Evolutionary conservation across 2,329 filamentous ascomycete species (phyloP).

Genomic region (Penicillium sp.): DNA sequence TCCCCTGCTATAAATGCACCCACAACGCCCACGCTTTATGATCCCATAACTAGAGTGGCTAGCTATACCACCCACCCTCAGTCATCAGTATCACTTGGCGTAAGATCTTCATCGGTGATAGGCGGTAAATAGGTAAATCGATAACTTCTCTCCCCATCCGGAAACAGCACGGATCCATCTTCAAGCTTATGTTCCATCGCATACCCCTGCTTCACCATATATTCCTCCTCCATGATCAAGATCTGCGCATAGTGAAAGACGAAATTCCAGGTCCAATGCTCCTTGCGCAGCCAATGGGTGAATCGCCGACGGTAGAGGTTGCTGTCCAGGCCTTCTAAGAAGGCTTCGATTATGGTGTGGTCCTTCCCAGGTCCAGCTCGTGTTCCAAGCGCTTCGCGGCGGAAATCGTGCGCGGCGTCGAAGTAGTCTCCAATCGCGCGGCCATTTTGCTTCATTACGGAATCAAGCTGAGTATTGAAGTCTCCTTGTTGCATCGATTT

Average conservation of each 20-base stretch:
- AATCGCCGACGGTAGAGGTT: slow-evolving; percentile 16
- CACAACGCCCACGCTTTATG: no score
- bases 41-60: no score
- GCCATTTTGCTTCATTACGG: slow-evolving; percentile 27
- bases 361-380: slow-evolving; percentile 17
- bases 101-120: slow-evolving; percentile 21
- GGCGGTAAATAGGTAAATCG: slow-evolving; percentile 12
- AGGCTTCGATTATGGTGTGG: slow-evolving; percentile 29
- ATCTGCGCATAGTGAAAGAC: not conserved
- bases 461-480: not conserved
- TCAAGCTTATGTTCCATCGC: slow-evolving; percentile 13
- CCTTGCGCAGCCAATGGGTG: slow-evolving; percentile 14
- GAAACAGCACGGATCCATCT: slow-evolving; percentile 17
- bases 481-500: no score
- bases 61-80: not conserved
- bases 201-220: slow-evolving; percentile 18
- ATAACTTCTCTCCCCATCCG: slow-evolving; percentile 13
- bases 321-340: slow-evolving; percentile 34
- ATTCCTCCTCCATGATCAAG: slow-evolving; percentile 18
- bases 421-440: slow-evolving; percentile 33
- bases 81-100: slow-evolving; percentile 4
- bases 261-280: slow-evolving; percentile 13
- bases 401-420: slow-evolving; percentile 24
- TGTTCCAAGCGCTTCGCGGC: slow-evolving; percentile 2
- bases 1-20: no score